A percentile compares a stretch with the other conserved stretches of the same genome.
These are phyloP conservation scores for Uronychia setigera DNA, from an alignment of 73 alveolate genomes.

Conservation along the genomic window DNA sequence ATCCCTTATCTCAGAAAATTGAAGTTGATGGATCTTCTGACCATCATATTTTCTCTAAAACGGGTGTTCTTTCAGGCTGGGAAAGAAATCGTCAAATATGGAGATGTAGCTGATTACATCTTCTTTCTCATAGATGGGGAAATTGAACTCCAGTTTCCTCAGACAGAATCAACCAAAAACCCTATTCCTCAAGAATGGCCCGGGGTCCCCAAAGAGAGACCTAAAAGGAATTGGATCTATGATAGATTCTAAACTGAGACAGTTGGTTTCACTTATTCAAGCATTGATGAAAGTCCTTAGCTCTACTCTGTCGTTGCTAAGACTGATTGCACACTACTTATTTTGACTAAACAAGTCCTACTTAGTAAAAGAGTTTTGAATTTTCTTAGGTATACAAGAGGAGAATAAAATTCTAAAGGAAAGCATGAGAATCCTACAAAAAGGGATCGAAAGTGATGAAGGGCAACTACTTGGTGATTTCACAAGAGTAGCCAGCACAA, in stretches of 20 bases:
- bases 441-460: background rate
- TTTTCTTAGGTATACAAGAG: background rate
- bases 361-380: background rate
- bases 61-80: constrained; percentile 1
- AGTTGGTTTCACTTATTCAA: background rate
- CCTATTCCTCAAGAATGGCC: background rate
- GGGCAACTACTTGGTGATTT: background rate
- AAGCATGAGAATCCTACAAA: background rate
- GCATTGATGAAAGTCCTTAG: background rate
- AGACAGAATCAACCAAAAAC: background rate
- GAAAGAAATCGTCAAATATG: constrained; percentile 52
- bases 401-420: background rate
- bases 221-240: background rate
- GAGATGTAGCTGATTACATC: constrained; percentile 50
- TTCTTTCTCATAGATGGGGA: constrained; percentile 46
- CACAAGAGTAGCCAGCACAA: no score
- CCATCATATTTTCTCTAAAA: background rate
- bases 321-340: background rate
- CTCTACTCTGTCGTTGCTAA: background rate
- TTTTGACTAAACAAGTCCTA: background rate
- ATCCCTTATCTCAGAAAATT: background rate
- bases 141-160: constrained; percentile 43
- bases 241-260: background rate
- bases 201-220: background rate
- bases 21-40: background rate